phyloP scores from a whole-genome alignment of 163 green algal species.

The Chlamydomonas reinhardtii region DNA sequence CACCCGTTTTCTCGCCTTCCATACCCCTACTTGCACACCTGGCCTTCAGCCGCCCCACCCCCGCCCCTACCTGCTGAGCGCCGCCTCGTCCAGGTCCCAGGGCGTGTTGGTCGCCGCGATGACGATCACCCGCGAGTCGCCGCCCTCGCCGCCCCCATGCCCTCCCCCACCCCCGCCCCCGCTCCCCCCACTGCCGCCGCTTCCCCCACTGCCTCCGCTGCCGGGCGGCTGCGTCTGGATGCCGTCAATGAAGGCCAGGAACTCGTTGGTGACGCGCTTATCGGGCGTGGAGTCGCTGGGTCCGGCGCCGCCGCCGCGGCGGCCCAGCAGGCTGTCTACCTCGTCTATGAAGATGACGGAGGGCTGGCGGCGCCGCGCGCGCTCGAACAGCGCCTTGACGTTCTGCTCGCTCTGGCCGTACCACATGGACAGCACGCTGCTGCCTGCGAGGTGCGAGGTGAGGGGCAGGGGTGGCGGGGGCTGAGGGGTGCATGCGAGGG shows the following conservation, averaged over 20 bases:
- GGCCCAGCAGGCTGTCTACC: slow-evolving; percentile 3
- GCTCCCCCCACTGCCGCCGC: not conserved
- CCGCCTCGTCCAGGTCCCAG: slow-evolving; percentile 63
- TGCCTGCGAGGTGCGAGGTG: not conserved
- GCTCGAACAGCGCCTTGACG: slow-evolving; percentile 61
- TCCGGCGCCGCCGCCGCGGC: not conserved
- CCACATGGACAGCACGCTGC: slow-evolving; percentile 51
- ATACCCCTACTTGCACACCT: no score
- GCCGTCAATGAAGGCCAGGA: slow-evolving; percentile 61
- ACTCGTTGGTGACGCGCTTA: slow-evolving; percentile 64
- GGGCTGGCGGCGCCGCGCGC: slow-evolving; percentile 48
- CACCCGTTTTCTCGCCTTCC: no score
- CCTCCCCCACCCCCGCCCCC: not conserved
- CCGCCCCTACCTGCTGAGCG: slow-evolving; percentile 57
- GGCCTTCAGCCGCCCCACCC: no score
- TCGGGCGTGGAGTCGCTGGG: slow-evolving; percentile 41
- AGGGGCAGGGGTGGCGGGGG: not conserved
- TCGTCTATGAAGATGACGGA: slow-evolving; percentile 64
- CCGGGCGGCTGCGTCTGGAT: slow-evolving; percentile 40
- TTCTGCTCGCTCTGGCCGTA: slow-evolving; percentile 63
- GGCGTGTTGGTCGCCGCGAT: slow-evolving; percentile 63
- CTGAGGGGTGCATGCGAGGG: not conserved
- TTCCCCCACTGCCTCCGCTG: not conserved
- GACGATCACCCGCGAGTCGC: slow-evolving; percentile 42
- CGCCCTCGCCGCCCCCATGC: not conserved